Evolutionary conservation across 257 asterid genomes (phyloP), one percentile per base, ranked within the genome.

Genomic region (Solanum sitiens): DNA sequence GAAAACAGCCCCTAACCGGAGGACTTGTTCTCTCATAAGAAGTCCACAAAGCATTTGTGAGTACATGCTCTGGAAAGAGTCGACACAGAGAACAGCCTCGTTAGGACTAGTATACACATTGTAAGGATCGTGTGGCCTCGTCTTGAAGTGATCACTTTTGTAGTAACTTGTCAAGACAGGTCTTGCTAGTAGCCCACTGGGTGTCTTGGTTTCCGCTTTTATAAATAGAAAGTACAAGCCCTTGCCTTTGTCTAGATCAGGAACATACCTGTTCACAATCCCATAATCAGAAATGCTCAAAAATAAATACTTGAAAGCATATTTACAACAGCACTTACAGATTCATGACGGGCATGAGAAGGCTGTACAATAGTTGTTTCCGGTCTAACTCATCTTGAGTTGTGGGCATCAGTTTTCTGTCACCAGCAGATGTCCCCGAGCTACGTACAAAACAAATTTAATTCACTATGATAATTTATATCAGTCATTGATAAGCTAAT

Each of bases 341-440:
- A 89, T 90, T 93, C 99, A 96, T 96, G 67, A 96, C 98, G 21
- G 99, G 97, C 95, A 95, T 93, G 87, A 95, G 98, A 73, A 96
- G 98, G 84, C 90, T 88, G 91, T 93, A 95, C 53, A 96, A 87
- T 86, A 88, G 87, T 87, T 94, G 96, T 86, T 98, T 87, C 72
- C 99, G 97, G 87, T 91, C 92, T 94, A 94, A 86, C 87, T 96
- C 99, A 84, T 93, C 93, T 14, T 87, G 87, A 77, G 93, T 96
- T 9, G 97, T 96, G 7, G 98, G 98, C 97, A 95, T 94, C 20
- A 96, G 93, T 87, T 96, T 96, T 88, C 99, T 93, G 76, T 96
- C 99, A 23, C 99, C 98, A 14, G 94, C 99, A 1, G 98, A 95
- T 37, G 99, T 96, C 40, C 99, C 99, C 4, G 99, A 96, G 63